phyloP scores from a whole-genome alignment of 306 rosid species.

The Cucurbita moschata region DNA sequence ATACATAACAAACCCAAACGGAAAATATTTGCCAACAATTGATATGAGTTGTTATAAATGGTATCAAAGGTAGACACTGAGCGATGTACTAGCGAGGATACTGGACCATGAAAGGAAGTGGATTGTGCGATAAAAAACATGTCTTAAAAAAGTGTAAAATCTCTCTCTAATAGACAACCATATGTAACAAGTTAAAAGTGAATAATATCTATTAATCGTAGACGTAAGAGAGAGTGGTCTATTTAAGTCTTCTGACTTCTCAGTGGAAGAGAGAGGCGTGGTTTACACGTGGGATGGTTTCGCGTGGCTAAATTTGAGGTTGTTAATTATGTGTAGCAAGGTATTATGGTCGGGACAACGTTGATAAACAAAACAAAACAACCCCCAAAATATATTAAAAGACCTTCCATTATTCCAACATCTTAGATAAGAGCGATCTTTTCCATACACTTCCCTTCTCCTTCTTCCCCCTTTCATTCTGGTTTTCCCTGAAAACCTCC shows the following conservation, averaged over 20 bases:
- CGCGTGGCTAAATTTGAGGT: neutral
- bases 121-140: too few species aligned
- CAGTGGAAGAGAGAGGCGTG: neutral
- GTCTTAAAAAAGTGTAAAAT: too few species aligned
- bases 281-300: neutral
- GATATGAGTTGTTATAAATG: too few species aligned
- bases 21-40: too few species aligned
- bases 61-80: too few species aligned
- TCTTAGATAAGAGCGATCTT: neutral
- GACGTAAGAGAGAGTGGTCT: too few species aligned
- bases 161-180: too few species aligned
- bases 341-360: constrained; percentile 16
- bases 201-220: too few species aligned
- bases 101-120: accelerated
- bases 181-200: too few species aligned
- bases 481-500: neutral
- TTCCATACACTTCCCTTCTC: neutral
- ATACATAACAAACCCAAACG: too few species aligned
- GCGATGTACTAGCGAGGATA: too few species aligned
- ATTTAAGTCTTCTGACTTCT: too few species aligned
- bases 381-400: neutral
- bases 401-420: neutral
- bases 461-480: neutral
- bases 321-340: neutral
- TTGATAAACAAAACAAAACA: constrained; percentile 1